A percentile compares a stretch with the other conserved stretches of the same genome.
Conservation (phyloP, 805 yeast genomes). For the Metschnikowia lachancei region DNA sequence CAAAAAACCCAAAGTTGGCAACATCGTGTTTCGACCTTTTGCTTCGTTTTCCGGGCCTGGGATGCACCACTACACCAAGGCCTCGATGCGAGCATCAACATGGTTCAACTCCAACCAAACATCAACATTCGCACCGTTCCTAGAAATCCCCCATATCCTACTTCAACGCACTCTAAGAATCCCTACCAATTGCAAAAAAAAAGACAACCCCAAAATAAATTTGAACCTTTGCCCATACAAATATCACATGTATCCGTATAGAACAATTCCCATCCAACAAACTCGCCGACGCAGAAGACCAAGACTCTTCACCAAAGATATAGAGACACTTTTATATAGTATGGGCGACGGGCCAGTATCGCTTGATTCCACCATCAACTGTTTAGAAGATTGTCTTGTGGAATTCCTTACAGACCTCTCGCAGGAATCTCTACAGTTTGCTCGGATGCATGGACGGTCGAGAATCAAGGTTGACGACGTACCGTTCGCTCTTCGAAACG, state of each 20-base stretch:
- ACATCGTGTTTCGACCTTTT: too few relatives aligned
- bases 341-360: constrained; percentile 43
- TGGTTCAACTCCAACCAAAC: too few relatives aligned
- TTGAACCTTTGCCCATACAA: too few relatives aligned
- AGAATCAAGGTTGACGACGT: constrained; percentile 43
- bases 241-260: constrained; percentile 12
- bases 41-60: too few relatives aligned
- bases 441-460: constrained; percentile 38
- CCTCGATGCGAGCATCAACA: background rate
- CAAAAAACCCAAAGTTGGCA: too few relatives aligned
- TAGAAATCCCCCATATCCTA: background rate
- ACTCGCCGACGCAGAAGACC: constrained; percentile 29
- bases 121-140: background rate
- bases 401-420: constrained; percentile 38
- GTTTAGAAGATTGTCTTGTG: constrained; percentile 39
- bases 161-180: too few relatives aligned
- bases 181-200: too few relatives aligned
- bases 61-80: too few relatives aligned
- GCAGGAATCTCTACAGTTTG: constrained; percentile 31
- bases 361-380: constrained; percentile 36
- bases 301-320: constrained; percentile 40
- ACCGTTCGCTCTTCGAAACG: constrained; percentile 40
- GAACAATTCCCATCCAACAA: constrained; percentile 9
- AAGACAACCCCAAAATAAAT: too few relatives aligned
- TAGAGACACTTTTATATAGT: constrained; percentile 40